Base-by-base conservation (phyloP, 345 rosid genomes). In the Limnanthes douglasii region DNA sequence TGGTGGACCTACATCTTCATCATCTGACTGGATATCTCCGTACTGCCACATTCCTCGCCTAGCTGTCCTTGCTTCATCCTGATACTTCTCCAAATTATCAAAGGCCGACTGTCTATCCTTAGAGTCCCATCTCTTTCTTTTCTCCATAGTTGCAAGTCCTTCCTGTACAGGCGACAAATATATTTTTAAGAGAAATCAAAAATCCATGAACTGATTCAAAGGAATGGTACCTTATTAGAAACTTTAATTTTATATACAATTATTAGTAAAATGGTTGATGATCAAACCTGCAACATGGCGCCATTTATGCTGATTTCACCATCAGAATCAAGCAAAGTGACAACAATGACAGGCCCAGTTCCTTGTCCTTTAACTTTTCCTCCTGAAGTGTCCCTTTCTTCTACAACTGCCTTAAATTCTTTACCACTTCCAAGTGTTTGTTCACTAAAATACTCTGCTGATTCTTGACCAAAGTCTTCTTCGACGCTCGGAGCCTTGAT, bases 321-420 rank as follows among this genome's bases (percentile, higher is more conserved):
- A 29, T 92, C 86, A 5, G 60, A 74, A 15, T 81, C 76, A 15
- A 67, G 56, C 21, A 92, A 74, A 12, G 99, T 85, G 13, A 81
- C 93, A 9, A 52, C 41, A 4, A 73, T 52, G 21, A 71, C 46
- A 3, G 78, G 47, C 18, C 99, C 96, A 30, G 96, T 81, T 27
- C 96, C 96, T 62, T 92, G 96, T 3, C 96, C 96, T 57, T 85
- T 92, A 24, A 54, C 68, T 70, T 78, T 92, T 22, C 96, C 96
- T 15, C 83, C 94, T 5, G 86, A 69, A 8, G 71, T 32, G 59
- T 92, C 99, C 54, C 70, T 68, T 25, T 85, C 99, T 58, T 81
- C 96, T 5, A 85, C 57, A 46, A 65, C 57, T 18, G 93, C 96
- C 39, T 60, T 72, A 34, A 92, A 78, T 52, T 81, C 86, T 38